Base-by-base conservation (phyloP, 768 basidiomycete species). In the Mycena haematopus region DNA sequence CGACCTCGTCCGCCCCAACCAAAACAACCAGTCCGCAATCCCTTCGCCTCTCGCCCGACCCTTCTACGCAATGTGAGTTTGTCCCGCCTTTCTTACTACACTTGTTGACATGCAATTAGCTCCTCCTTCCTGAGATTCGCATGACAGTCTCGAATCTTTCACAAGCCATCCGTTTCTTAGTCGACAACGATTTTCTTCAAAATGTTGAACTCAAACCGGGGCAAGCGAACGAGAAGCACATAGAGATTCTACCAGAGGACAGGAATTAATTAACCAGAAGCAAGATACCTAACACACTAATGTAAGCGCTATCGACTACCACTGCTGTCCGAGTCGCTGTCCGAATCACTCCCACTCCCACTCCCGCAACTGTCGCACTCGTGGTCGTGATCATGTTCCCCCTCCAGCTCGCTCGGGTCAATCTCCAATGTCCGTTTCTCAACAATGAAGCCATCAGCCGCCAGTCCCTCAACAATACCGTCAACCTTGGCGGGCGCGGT, bases 61-160 rank as follows among this genome's bases (percentile, higher is more conserved):
- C 80, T 97, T 21, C 77, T 97, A 58, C 89, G 90, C 63, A 94
- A 90, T 69, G 95, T 95, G 74, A 72, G 86, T 75, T 11, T 52
- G 29, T 17, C 29, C 50, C 47, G 46, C 35, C 27, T 36, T 54
- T 54, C 21, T 19, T 38, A 17, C 49, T 5, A n/a, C n/a, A 24
- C 53, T 15, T 51, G 22, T 53, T 71, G 49, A 69, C 24, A 24
- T 52, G 25, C 17, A 33, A 24, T 8, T 68, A 95, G 92, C 78
- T 97, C 14, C 81, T 97, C 6, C 78, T 90, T 21, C 92, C 90
- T 14, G 95, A 96, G 72, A 95, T 96, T 40, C 86, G 90, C 29
- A 82, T 92, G 66, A 96, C 95, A 0, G 83, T 95, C 5, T 96
- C 94, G 1, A 95, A 95, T 74, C 81, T 98, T 6, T 95, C 95